Conservation (phyloP, 306 rosid genomes). For the Mimosa pudica region DNA sequence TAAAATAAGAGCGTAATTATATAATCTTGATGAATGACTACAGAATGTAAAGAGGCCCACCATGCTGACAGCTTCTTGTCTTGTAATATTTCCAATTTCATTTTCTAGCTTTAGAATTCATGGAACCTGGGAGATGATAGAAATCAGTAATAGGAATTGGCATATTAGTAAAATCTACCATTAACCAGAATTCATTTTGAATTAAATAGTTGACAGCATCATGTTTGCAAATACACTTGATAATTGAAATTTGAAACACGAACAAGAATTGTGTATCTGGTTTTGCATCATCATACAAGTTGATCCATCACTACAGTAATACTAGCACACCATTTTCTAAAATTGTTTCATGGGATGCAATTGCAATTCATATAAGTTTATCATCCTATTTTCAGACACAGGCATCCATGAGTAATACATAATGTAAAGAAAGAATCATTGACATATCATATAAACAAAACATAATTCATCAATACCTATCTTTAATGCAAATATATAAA, state of each 20-base stretch:
- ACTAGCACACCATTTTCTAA: neutral
- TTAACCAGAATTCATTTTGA: neutral
- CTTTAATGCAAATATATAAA: neutral
- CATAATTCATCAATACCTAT: neutral
- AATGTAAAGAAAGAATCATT: neutral
- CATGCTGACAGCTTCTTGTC: conserved; percentile 99
- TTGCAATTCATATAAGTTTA: neutral
- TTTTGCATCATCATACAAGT: neutral
- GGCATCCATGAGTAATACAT: neutral
- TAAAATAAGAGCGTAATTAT: conserved; percentile 10
- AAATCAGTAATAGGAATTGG: conserved; percentile 26
- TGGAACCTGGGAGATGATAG: conserved; percentile 72
- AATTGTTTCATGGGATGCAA: neutral
- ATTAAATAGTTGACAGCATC: conserved; percentile 26
- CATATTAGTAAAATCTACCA: neutral
- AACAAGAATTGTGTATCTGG: neutral
- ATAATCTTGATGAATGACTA: conserved; percentile 33
- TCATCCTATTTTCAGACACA: neutral
- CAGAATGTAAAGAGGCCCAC: conserved; percentile 52
- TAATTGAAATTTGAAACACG: neutral
- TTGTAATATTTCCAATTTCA: conserved; percentile 97
- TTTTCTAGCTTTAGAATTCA: conserved; percentile 96
- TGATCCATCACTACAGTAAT: neutral
- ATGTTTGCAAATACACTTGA: neutral
- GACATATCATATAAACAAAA: neutral